A percentile compares a stretch with the other conserved stretches of the same genome.
Evolutionary conservation across 2,329 filamentous ascomycete genomes (phyloP).

Genomic region (Pseudocercospora fuligena): DNA sequence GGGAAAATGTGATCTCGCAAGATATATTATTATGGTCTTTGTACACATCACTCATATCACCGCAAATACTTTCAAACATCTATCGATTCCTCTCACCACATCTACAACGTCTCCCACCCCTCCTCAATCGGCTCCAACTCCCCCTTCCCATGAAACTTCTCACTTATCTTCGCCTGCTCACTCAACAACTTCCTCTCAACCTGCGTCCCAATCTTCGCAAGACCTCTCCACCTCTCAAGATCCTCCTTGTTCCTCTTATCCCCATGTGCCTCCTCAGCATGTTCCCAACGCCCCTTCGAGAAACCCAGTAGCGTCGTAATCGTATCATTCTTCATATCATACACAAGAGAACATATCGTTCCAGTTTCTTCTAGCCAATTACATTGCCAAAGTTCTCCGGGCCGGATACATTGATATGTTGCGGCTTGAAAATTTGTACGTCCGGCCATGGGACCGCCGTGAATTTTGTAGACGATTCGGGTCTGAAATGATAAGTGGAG

Average conservation of each 20-base stretch:
- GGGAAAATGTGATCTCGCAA: neutral
- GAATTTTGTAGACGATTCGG: constrained; percentile 63
- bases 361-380: constrained; percentile 67
- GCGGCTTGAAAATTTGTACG: constrained; percentile 59
- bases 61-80: too few species aligned
- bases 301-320: constrained; percentile 61
- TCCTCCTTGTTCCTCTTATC: constrained; percentile 60
- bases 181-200: constrained; percentile 54
- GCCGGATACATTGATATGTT: constrained; percentile 62
- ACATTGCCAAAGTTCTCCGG: constrained; percentile 64
- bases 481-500: constrained; percentile 18
- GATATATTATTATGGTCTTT: too few species aligned
- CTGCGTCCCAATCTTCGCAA: constrained; percentile 57
- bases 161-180: constrained; percentile 59
- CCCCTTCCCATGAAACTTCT: constrained; percentile 57
- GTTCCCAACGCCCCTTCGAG: constrained; percentile 60
- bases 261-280: constrained; percentile 56
- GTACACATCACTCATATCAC: too few species aligned
- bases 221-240: constrained; percentile 56
- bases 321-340: constrained; percentile 56
- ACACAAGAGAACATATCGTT: constrained; percentile 61
- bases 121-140: constrained; percentile 53
- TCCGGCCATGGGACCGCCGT: constrained; percentile 64
- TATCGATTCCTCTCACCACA: neutral
- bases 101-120: constrained; percentile 43